Base-by-base conservation (phyloP, 108 stramenopile species). In the Pseudonitzschia delicatissima region DNA sequence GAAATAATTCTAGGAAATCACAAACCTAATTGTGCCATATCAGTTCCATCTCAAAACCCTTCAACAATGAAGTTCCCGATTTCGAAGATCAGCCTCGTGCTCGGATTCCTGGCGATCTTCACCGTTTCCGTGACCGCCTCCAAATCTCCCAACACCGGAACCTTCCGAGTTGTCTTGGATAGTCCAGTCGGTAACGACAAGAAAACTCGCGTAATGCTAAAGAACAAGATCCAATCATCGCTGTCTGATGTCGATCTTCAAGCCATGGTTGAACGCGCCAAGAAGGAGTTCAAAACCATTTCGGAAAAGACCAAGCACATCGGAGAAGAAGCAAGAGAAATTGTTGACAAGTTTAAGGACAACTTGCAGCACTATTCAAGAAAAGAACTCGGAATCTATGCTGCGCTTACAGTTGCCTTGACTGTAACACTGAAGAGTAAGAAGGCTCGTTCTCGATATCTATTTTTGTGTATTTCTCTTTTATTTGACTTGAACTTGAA, bases 281-380 rank as follows among this genome's bases (percentile, higher is more conserved):
- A 60, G 36, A 58, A 42, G 18, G 69, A 69, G 26, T 34, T 42
- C 11, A 49, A 62, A 33, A 32, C 58, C 25, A 35, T 69, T 39
- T 49, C 45, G 20, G 57, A 57, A 31, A 60, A 51, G 50, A 49
- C 47, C 13, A 11, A 51, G 26, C 5, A 51, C 12, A 49, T 66
- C 21, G 66, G 36, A 20, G 67, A 42, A 23, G 53, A 68, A 32
- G 37, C 53, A 5, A 36, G 39, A 28, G 44, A 53, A 34, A 42
- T 55, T n/a, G 67, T 55, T 3, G 53, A 68, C 1, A 34, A 57
- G 21, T 68, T 68, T 42, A 57, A 40, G 31, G 52, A 53, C 26
- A 68, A 57, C 45, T 42, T 63, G 32, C 35, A 52, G 39, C 70
- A 71, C n/a, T 71, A 71, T 23, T 32, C 61, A 36, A 62, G 62